phyloP scores from a whole-genome alignment of 139 green algal genomes.

The Penium margaritaceum region DNA sequence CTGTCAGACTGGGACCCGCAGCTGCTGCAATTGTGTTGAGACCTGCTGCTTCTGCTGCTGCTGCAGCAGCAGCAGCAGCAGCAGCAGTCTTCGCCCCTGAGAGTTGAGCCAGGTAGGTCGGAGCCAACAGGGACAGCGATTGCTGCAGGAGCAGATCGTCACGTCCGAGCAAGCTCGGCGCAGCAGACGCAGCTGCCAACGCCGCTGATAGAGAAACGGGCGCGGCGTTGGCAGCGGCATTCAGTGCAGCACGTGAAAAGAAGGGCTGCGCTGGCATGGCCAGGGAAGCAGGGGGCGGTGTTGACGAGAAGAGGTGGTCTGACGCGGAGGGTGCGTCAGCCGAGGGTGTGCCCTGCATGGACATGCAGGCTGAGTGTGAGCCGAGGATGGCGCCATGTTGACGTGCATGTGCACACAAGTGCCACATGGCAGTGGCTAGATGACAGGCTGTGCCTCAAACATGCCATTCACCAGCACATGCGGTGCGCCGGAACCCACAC shows the following conservation, averaged over 20 bases:
- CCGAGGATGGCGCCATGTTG: not conserved
- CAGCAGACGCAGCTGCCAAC: not conserved
- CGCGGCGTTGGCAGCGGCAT: not conserved
- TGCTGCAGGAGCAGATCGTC: not conserved
- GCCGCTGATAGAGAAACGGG: not conserved
- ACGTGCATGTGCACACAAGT: not conserved
- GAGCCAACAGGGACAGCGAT: not conserved
- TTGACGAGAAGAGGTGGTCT: slow-evolving; percentile 4
- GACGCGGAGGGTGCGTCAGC: not conserved
- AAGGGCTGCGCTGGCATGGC: not conserved
- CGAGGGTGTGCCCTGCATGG: not conserved
- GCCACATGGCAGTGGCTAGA: not conserved
- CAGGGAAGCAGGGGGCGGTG: not conserved
- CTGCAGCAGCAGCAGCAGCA: not conserved
- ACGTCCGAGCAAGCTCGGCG: no score
- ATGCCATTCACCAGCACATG: not conserved
- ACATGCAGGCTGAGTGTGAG: not conserved
- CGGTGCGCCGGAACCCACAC: not conserved
- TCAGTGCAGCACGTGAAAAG: not conserved
- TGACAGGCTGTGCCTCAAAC: not conserved
- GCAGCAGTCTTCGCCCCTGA: not conserved
- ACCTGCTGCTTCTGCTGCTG: slow-evolving; percentile 3
- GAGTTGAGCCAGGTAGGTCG: not conserved
- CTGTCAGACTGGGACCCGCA: no score
- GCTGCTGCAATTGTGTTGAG: no score